These are phyloP conservation scores for Trichoderma gracile DNA, from an alignment of 2,329 filamentous ascomycete species.

Conservation along the genomic window DNA sequence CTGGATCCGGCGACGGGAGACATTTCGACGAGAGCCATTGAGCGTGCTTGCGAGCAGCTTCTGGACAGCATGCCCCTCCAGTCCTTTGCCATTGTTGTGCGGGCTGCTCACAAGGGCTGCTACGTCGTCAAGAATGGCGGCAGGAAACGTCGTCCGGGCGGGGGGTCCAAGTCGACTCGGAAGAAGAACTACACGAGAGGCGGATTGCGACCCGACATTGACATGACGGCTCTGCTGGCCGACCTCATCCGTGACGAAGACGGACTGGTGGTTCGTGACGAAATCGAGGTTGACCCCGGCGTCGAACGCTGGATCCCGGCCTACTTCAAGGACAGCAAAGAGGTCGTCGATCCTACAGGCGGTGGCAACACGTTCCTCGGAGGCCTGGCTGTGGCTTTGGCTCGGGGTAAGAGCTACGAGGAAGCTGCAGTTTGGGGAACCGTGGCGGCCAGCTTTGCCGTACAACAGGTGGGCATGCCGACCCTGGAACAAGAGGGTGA, in stretches of 20 bases:
- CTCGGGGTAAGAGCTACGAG: constrained; percentile 59
- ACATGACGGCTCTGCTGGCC: constrained; percentile 64
- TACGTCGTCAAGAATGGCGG: constrained; percentile 62
- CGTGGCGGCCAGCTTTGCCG: constrained; percentile 85
- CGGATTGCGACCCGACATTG: constrained; percentile 59
- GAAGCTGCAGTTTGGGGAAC: constrained; percentile 77
- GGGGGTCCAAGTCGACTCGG: constrained; percentile 35
- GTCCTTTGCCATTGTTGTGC: constrained; percentile 66
- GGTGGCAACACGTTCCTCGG: constrained; percentile 88
- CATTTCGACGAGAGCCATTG: constrained; percentile 54
- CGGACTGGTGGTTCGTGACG: constrained; percentile 56
- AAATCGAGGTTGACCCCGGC: constrained; percentile 63
- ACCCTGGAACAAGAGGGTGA: constrained; percentile 47
- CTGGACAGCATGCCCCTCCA: constrained; percentile 64
- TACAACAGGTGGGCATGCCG: constrained; percentile 91
- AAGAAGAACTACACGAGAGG: constrained; percentile 50
- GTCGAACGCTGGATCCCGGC: constrained; percentile 76
- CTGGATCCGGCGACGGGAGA: constrained; percentile 56
- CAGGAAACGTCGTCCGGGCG: constrained; percentile 44
- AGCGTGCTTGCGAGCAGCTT: constrained; percentile 63
- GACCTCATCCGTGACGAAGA: constrained; percentile 57
- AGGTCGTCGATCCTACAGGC: constrained; percentile 88
- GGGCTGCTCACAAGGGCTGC: constrained; percentile 72
- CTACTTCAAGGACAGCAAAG: constrained; percentile 58
- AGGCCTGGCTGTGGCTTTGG: constrained; percentile 59